These are phyloP conservation scores for Citrullus amarus DNA, from an alignment of 306 rosid genomes.

Conservation along the genomic window DNA sequence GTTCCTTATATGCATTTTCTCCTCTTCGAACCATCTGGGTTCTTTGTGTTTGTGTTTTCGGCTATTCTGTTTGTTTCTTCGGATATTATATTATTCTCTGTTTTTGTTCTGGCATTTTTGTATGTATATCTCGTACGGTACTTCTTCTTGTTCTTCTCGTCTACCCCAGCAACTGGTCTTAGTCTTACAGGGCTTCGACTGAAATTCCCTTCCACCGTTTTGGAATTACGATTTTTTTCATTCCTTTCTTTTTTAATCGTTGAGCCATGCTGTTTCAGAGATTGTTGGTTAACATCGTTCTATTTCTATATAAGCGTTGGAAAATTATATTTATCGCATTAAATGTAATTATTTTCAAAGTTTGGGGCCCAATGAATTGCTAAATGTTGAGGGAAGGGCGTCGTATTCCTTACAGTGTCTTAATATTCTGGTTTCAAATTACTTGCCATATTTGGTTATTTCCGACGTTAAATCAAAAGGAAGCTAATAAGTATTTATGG, in stretches of 20 bases:
- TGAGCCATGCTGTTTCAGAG: not conserved
- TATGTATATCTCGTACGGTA: not conserved
- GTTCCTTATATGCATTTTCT: not conserved
- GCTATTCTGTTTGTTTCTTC: not conserved
- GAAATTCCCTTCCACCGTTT: not conserved
- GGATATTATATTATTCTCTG: not conserved
- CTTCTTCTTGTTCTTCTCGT: not conserved
- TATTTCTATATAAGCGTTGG: not conserved
- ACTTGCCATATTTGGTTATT: not conserved
- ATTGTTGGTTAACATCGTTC: not conserved
- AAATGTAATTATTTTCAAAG: not conserved
- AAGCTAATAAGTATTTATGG: not conserved
- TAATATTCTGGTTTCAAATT: not conserved
- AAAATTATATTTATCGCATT: not conserved
- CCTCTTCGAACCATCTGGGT: not conserved
- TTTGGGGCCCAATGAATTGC: not conserved
- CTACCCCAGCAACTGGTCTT: not conserved
- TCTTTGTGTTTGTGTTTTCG: not conserved
- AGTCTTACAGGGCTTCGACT: not conserved
- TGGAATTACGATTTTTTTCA: not conserved
- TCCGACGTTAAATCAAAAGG: not conserved
- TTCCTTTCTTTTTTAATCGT: not conserved
- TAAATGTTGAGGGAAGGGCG: not conserved
- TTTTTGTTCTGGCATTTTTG: not conserved
- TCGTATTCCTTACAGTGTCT: not conserved